Base-by-base conservation (phyloP, 306 rosid genomes). In the Quercus agrifolia region DNA sequence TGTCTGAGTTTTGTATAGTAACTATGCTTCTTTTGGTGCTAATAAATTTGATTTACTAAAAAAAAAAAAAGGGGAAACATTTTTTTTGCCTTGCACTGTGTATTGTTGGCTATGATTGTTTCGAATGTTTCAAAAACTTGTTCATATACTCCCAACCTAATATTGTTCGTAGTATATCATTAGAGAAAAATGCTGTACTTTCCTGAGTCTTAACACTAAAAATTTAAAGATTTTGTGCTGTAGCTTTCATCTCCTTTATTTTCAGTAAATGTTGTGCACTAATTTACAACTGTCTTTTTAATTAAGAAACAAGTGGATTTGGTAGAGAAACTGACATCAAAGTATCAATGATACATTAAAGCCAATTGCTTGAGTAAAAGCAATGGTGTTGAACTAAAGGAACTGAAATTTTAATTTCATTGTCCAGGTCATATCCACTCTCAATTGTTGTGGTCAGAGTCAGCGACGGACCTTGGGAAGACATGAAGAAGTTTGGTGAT, bases 381-480 rank as follows among this genome's bases (percentile, higher is more conserved):
- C 23, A 35, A 35, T 41, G 21, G 5, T 66, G 69, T 76, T 62
- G 44, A 82, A 51, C 62, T 79, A 54, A 78, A 64, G 63, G 81
- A 31, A 5, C 61, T 61, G 70, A 55, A 73, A 61, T 78, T 21
- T 67, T 27, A 56, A 78, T 69, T 77, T 79, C 52, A 62, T 54
- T 51, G 74, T 19, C 55, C 87, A 94, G 99, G 85, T 83, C 82
- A 51, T 86, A 92, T 79, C 91, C 99, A 0, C 97, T 94, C 56
- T 88, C 97, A 1, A 92, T 94, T 78, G 55, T 94, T 85, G 92
- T 92, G n/a, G 84, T 94, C 73, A 97, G 99, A 86, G 97, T 91
- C 55, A 97, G 97, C 5, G 97, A 94, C 70, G 97, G 99, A 30
- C 97, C 99, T 33, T 94, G 99, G 97, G 99, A 92, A 18, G 95